Evolutionary conservation across 768 basidiomycete genomes (phyloP), one percentile per base, ranked within the genome.

Genomic region (Naganishia onofrii): DNA sequence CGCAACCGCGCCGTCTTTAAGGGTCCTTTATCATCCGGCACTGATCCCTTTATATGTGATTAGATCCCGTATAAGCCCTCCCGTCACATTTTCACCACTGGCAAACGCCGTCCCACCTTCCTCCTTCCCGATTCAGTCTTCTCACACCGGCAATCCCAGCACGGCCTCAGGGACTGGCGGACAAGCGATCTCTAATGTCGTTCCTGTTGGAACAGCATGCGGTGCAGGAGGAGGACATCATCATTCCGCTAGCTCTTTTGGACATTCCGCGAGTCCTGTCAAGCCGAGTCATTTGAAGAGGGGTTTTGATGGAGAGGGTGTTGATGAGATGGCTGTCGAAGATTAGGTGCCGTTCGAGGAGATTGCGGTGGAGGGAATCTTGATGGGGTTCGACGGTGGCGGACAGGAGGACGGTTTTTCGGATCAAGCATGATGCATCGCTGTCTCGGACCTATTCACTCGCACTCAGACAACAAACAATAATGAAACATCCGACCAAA

Each of bases 61-160:
- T 34, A 67, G 70, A 21, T 36, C 70, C 23, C 56, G 65, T 29
- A 17, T 52, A 32, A 55, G 58, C 29, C 71, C 71, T 9, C 65
- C 67, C 29, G 65, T 57, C 52, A n/a, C 60, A 3, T 58, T 68
- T 34, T 72, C 67, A 3, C 71, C 71, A 12, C 58, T 72, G 17
- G 46, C 55, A n/a, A 26, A 29, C 26, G 70, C 55, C 31, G 67
- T 69, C 15, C 71, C 67, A n/a, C 71, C 67, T n/a, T 72, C 71
- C 28, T 72, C 71, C 12, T 72, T 72, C 71, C 71, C 71, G n/a
- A 72, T 72, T 36, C 69, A 70, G 46, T 42, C 60, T 6, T 63
- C 60, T 5, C 60, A 63, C 60, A 34, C 60, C 5, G 60, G 21
- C 58, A 69, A 48, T 57, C 29, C 42, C 15, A 15, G 9, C 42